Conservation (phyloP, 129 eudicot genomes). For the Lactuca sativa region DNA sequence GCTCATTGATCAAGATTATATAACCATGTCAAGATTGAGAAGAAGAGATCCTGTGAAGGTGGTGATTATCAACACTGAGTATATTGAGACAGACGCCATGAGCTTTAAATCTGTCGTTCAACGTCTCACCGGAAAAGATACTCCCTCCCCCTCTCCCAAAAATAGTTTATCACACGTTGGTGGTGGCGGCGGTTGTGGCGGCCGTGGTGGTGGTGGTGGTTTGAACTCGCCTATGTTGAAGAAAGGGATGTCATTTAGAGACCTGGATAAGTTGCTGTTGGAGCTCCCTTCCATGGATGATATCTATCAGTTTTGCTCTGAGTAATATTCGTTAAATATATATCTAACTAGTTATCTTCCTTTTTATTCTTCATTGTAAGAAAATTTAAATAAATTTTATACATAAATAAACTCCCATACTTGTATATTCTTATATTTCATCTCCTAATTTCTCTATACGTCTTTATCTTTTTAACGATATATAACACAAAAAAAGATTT, state of each 20-base stretch:
- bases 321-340: constrained; percentile 7
- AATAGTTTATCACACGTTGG: neutral
- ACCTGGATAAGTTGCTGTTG: constrained; percentile 34
- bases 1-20: neutral
- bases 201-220: constrained; percentile 3
- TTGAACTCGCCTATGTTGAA: constrained; percentile 22
- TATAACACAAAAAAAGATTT: neutral
- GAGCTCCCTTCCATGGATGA: constrained; percentile 49
- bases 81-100: constrained; percentile 68
- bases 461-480: neutral
- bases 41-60: constrained; percentile 51
- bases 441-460: neutral
- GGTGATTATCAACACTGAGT: constrained; percentile 74
- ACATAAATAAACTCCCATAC: constrained; percentile 23
- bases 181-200: neutral
- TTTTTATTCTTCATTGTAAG: constrained; percentile 9
- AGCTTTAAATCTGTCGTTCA: constrained; percentile 89
- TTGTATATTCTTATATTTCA: constrained; percentile 25
- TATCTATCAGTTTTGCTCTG: constrained; percentile 31
- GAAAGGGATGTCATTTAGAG: constrained; percentile 45
- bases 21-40: constrained; percentile 33
- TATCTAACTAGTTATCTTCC: neutral
- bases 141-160: constrained; percentile 28
- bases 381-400: neutral
- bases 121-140: constrained; percentile 78